Evolutionary conservation across 2,329 filamentous ascomycete genomes (phyloP).

Genomic region (Aspergillus ochraceoroseus): DNA sequence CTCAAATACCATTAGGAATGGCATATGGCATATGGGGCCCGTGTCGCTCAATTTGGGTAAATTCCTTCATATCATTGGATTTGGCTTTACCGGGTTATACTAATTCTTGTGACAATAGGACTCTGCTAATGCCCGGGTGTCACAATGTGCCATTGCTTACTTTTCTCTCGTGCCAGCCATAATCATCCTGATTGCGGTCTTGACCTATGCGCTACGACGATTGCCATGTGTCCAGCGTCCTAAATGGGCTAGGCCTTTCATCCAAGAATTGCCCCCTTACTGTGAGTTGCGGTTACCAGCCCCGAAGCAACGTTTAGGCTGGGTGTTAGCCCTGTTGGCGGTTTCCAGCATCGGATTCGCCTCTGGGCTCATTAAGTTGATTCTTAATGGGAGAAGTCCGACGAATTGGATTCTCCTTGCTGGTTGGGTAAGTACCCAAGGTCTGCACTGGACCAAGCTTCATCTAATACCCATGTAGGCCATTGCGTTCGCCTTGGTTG

Average conservation of each 20-base stretch:
- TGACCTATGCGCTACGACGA: conserved; percentile 28
- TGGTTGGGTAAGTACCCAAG: conserved; percentile 38
- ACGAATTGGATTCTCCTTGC: conserved; percentile 27
- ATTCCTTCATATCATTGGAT: not conserved
- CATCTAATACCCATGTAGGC: conserved; percentile 27
- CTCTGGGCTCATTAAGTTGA: conserved; percentile 30
- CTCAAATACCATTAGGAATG: conserved; percentile 12
- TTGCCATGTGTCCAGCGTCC: conserved; percentile 35
- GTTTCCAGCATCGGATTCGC: conserved; percentile 37
- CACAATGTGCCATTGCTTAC: conserved; percentile 34
- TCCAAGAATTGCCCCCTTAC: conserved; percentile 40
- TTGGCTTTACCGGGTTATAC: conserved; percentile 3
- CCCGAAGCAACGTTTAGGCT: conserved; percentile 28
- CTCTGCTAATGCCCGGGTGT: conserved; percentile 34
- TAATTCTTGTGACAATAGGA: no score
- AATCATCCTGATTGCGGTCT: conserved; percentile 25
- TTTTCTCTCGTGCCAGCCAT: conserved; percentile 29
- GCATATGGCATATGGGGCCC: conserved; percentile 9
- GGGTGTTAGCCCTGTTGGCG: conserved; percentile 38
- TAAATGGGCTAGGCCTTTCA: conserved; percentile 51
- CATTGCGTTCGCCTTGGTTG: conserved; percentile 33
- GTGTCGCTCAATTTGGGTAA: conserved; percentile 23
- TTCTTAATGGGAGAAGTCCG: conserved; percentile 17
- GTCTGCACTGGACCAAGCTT: not conserved
- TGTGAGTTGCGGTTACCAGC: conserved; percentile 32